phyloP scores from a whole-genome alignment of 805 yeast genomes.

The Komagataella populi region DNA sequence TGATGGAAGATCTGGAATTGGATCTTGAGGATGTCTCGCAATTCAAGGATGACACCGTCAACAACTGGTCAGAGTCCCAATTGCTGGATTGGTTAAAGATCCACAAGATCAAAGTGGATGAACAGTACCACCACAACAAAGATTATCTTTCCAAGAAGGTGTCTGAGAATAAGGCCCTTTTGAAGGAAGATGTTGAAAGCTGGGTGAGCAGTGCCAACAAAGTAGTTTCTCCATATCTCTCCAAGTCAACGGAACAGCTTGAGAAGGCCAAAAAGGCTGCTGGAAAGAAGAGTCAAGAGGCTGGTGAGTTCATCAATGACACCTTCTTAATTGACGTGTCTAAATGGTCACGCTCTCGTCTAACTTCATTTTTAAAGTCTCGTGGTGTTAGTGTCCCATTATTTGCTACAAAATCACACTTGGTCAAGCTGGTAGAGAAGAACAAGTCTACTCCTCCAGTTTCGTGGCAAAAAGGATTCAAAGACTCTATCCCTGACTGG shows the following conservation, averaged over 20 bases:
- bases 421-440: conserved; percentile 24
- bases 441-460: conserved; percentile 21
- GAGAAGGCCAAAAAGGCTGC: not conserved
- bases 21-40: conserved; percentile 24
- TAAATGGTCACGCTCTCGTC: conserved; percentile 30
- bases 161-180: conserved; percentile 16
- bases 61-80: conserved; percentile 40
- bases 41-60: conserved; percentile 28
- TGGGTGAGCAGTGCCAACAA: conserved; percentile 17
- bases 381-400: conserved; percentile 25
- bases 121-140: conserved; percentile 18
- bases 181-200: conserved; percentile 24
- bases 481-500: conserved; percentile 11
- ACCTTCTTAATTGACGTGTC: conserved; percentile 31
- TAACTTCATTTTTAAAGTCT: conserved; percentile 24
- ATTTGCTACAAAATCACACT: conserved; percentile 24
- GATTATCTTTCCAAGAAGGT: conserved; percentile 23
- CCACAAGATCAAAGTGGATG: conserved; percentile 26
- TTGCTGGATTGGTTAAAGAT: conserved; percentile 38
- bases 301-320: conserved; percentile 25
- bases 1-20: conserved; percentile 26
- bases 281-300: conserved; percentile 4
- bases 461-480: conserved; percentile 8
- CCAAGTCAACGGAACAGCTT: conserved; percentile 14
- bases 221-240: conserved; percentile 17